These are phyloP conservation scores for Saccharomycopsis crataegensis DNA, from an alignment of 1,139 yeast genomes.

Conservation along the genomic window DNA sequence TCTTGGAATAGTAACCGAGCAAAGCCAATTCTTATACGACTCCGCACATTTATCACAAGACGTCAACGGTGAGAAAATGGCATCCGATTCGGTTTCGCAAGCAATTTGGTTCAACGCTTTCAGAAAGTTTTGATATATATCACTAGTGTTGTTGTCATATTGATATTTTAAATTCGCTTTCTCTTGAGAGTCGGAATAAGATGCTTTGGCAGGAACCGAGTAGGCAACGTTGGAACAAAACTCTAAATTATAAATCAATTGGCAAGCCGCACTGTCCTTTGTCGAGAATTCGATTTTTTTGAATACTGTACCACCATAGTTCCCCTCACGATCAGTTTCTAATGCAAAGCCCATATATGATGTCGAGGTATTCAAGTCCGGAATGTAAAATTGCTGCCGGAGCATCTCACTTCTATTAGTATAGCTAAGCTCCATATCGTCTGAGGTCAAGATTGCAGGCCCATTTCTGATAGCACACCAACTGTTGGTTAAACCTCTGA, in stretches of 20 bases:
- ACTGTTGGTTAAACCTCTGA: slow-evolving; percentile 44
- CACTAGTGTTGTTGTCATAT: slow-evolving; percentile 60
- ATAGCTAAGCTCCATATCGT: slow-evolving; percentile 33
- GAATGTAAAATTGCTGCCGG: slow-evolving; percentile 54
- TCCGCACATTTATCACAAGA: slow-evolving; percentile 66
- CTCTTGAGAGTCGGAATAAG: slow-evolving; percentile 23
- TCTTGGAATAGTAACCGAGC: slow-evolving; percentile 85
- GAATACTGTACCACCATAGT: slow-evolving; percentile 63
- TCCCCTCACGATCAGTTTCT: slow-evolving; percentile 35
- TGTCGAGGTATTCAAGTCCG: slow-evolving; percentile 55
- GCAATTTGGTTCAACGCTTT: slow-evolving; percentile 70
- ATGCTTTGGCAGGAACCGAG: slow-evolving; percentile 58
- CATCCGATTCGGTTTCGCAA: slow-evolving; percentile 67
- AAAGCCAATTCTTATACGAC: slow-evolving; percentile 81
- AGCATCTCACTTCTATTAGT: slow-evolving; percentile 44
- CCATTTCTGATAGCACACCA: slow-evolving; percentile 62
- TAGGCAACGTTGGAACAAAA: slow-evolving; percentile 83
- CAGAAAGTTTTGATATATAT: slow-evolving; percentile 56
- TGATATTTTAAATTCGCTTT: slow-evolving; percentile 26
- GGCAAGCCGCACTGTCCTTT: slow-evolving; percentile 51
- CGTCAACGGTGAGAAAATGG: slow-evolving; percentile 64
- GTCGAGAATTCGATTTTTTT: slow-evolving; percentile 56
- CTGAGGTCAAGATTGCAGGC: slow-evolving; percentile 31
- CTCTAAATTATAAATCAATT: slow-evolving; percentile 62
- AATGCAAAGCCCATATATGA: slow-evolving; percentile 61